Evolutionary conservation across 2,329 filamentous ascomycete species (phyloP), one percentile per base, ranked within the genome.

Genomic region (Sphaerulina vaccinii): DNA sequence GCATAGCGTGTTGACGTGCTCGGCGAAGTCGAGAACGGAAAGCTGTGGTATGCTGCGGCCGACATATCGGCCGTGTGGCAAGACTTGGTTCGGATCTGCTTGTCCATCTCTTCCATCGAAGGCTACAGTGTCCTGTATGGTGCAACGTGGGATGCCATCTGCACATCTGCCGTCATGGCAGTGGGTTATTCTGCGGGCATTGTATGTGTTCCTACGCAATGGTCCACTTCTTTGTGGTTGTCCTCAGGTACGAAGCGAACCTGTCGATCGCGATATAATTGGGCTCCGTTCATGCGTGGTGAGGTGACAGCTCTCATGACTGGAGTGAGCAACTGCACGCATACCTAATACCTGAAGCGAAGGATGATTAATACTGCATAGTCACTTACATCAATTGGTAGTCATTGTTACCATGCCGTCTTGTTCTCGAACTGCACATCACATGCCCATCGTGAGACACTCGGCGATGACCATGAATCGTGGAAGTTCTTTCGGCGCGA

Each of bases 181-280:
- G 24, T 27, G 24, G 36, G n/a, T 38, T 21, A 18, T 10, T 39
- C 22, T 23, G 37, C 13, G 19, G 18, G 10, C 37, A 39, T 21
- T 21, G n/a, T n/a, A n/a, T n/a, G n/a, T n/a, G n/a, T 39, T 18
- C 11, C 11, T 11, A 16, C 11, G 9, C n/a, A 37, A 37, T 18
- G 27, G n/a, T 32, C 27, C 27, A 19, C 48, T 32, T 43, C 39
- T 42, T 13, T 38, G 16, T 42, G 48, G 48, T 50, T 50, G 48
- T 37, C 41, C 36, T 45, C 35, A 51, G 49, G 45, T 36, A 45
- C 45, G 23, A 33, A 40, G 51, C 47, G 48, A 54, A 54, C 40
- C 11, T 50, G 46, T 54, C 38, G 51, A 54, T 54, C 51, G 40
- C 43, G 29, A 45, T 29, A 43, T 13, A 37, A 32, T 46, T 16